These are phyloP conservation scores for Phalaenopsis aphrodite DNA, from an alignment of 106 monocot genomes.

Conservation along the genomic window DNA sequence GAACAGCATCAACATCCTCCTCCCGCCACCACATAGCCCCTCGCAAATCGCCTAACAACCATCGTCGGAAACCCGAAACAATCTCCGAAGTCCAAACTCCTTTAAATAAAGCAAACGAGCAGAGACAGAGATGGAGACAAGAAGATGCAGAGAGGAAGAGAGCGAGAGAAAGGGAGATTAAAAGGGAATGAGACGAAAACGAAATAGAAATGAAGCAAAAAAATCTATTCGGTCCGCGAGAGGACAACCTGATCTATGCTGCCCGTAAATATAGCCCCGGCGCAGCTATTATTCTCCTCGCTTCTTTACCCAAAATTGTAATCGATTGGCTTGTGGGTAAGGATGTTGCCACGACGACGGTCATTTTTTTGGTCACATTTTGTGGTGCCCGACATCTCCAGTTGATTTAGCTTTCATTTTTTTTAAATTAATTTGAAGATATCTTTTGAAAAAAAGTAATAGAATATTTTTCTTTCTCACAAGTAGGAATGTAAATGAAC, in stretches of 20 bases:
- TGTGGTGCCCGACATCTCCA: not conserved
- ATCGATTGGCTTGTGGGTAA: not conserved
- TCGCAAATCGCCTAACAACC: not conserved
- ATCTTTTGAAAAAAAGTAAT: no score
- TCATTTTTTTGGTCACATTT: not conserved
- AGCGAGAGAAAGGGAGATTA: not conserved
- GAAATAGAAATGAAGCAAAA: not conserved
- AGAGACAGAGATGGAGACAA: not conserved
- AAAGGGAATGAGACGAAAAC: constrained; percentile 1
- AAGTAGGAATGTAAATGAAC: no score
- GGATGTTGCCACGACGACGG: not conserved
- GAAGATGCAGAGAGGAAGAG: not conserved
- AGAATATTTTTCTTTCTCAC: no score
- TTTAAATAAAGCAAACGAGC: not conserved
- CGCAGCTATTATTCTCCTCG: not conserved
- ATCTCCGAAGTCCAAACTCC: not conserved
- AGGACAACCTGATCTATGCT: constrained; percentile 2
- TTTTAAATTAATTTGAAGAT: not conserved
- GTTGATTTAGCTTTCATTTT: not conserved
- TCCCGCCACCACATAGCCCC: not conserved
- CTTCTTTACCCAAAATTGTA: not conserved
- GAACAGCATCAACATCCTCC: not conserved
- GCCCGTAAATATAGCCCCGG: not conserved
- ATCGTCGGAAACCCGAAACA: not conserved
- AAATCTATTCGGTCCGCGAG: constrained; percentile 1